Evolutionary conservation across 2,329 filamentous ascomycete genomes (phyloP), one percentile per base, ranked within the genome.

Genomic region (Claviceps sp.): DNA sequence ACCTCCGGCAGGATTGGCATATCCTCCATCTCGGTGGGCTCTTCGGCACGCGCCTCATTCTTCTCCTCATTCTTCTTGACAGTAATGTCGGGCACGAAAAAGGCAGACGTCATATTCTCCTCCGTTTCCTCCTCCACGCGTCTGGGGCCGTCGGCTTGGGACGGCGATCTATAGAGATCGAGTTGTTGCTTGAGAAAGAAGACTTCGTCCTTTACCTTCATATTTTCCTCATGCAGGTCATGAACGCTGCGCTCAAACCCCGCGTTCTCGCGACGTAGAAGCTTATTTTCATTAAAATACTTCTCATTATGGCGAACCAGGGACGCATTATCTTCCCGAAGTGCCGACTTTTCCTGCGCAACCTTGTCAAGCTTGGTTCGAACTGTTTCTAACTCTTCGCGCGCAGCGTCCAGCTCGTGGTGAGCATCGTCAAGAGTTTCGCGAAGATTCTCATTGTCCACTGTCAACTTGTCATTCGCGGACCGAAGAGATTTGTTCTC

Each of bases 11-110:
- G 53, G 11, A 48, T 51, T 8, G 60, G 58, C 54, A 62, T 48
- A 4, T 68, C 64, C 47, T 61, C 61, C 2, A 61, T 63, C 47
- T 63, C 61, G 4, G 63, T 66, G 52, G 60, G 62, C 53, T 71
- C 66, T 9, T 42, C 52, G 2, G 55, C 55, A 7, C 49, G 63
- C 23, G 62, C 59, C 22, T 66, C 64, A 50, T 71, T 69, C 4
- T 65, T 68, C 51, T 75, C 59, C 20, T 66, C 64, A 50, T 71
- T 68, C 4, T 65, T 68, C 51, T 75, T 71, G 37, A 78, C 67
- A 2, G 77, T 80, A 54, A 79, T 79, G 55, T 80, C 77, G 22
- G 77, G 76, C 52, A 80, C 67, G 57, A 80, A 78, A 57, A 79
- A 74, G 3, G 75, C 77, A 5, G 77, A 80, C 0, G 77, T 79